Conservation (phyloP, 345 rosid genomes). For the Salix exigua region DNA sequence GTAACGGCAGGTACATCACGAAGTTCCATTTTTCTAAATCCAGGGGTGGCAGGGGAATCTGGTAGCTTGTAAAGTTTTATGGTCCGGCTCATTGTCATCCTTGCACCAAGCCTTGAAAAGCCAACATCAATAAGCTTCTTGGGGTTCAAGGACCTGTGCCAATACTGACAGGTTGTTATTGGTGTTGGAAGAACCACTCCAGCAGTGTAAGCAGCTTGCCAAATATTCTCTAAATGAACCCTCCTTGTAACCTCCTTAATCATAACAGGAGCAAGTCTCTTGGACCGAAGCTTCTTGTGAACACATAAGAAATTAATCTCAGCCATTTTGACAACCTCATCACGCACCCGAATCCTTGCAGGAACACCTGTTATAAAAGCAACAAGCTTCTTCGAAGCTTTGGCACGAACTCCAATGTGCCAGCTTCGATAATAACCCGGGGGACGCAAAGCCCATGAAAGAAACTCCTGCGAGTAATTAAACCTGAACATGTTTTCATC, state of each 20-base stretch:
- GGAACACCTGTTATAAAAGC: slow-evolving; percentile 91
- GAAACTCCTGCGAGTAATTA: slow-evolving; percentile 91
- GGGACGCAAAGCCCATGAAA: slow-evolving; percentile 82
- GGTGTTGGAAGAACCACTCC: slow-evolving; percentile 94
- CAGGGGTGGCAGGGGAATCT: slow-evolving; percentile 69
- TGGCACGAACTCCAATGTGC: slow-evolving; percentile 93
- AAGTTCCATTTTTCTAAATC: slow-evolving; percentile 84
- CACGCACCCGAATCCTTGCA: slow-evolving; percentile 76
- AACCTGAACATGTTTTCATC: slow-evolving; percentile 98
- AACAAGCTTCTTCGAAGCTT: slow-evolving; percentile 72
- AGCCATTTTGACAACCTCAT: slow-evolving; percentile 76
- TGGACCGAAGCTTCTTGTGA: slow-evolving; percentile 90
- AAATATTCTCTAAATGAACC: slow-evolving; percentile 83
- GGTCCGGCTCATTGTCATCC: slow-evolving; percentile 97
- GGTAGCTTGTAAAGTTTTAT: slow-evolving; percentile 84
- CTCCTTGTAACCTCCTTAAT: slow-evolving; percentile 94
- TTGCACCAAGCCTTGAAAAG: slow-evolving; percentile 80
- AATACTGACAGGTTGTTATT: slow-evolving; percentile 78
- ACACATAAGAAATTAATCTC: slow-evolving; percentile 95
- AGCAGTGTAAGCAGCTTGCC: slow-evolving; percentile 98
- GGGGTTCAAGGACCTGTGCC: slow-evolving; percentile 96
- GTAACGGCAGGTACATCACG: slow-evolving; percentile 88
- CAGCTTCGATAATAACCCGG: slow-evolving; percentile 77
- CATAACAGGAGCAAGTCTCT: slow-evolving; percentile 95
- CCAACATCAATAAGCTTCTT: slow-evolving; percentile 97